A percentile compares a stretch with the other conserved stretches of the same genome.
Evolutionary conservation across 805 yeast species (phyloP).

Genomic region (Ogataea polymorpha): DNA sequence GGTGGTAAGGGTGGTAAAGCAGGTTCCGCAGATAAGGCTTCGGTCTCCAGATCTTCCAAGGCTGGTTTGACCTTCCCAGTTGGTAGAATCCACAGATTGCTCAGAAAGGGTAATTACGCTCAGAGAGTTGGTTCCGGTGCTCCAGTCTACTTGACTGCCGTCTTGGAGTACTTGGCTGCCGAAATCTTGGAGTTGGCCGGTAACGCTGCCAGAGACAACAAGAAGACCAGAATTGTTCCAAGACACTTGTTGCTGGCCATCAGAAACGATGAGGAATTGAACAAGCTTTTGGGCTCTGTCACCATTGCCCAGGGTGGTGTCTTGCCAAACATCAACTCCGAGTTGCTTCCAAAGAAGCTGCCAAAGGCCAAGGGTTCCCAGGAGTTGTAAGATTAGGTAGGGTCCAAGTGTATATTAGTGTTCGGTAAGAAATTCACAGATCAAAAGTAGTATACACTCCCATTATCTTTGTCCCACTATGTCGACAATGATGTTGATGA

Average conservation of each 20-base stretch:
- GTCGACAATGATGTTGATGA: slow-evolving; percentile 64
- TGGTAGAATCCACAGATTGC: slow-evolving; percentile 96
- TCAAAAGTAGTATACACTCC: background rate
- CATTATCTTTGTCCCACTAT: slow-evolving; percentile 23
- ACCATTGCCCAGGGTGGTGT: slow-evolving; percentile 99
- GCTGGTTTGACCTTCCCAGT: slow-evolving; percentile 99
- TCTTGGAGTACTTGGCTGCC: slow-evolving; percentile 94
- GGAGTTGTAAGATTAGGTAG: slow-evolving; percentile 43
- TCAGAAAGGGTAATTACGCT: slow-evolving; percentile 97
- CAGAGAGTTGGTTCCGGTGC: slow-evolving; percentile 99
- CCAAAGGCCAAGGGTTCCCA: slow-evolving; percentile 55
- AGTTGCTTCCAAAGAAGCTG: slow-evolving; percentile 69
- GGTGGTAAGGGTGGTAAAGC: slow-evolving; percentile 93
- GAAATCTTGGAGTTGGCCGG: slow-evolving; percentile 98
- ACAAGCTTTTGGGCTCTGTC: slow-evolving; percentile 88
- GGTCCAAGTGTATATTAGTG: slow-evolving; percentile 28
- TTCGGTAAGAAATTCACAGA: slow-evolving; percentile 14
- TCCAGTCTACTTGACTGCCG: slow-evolving; percentile 96
- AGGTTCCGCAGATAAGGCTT: slow-evolving; percentile 89
- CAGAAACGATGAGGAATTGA: slow-evolving; percentile 98
- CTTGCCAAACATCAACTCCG: slow-evolving; percentile 93
- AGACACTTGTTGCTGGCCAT: slow-evolving; percentile 98
- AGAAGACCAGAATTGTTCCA: slow-evolving; percentile 98
- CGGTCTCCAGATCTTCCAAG: slow-evolving; percentile 97
- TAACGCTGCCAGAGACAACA: slow-evolving; percentile 98